These are phyloP conservation scores for Alternaria panax DNA, from an alignment of 2,329 filamentous ascomycete species.

Conservation along the genomic window DNA sequence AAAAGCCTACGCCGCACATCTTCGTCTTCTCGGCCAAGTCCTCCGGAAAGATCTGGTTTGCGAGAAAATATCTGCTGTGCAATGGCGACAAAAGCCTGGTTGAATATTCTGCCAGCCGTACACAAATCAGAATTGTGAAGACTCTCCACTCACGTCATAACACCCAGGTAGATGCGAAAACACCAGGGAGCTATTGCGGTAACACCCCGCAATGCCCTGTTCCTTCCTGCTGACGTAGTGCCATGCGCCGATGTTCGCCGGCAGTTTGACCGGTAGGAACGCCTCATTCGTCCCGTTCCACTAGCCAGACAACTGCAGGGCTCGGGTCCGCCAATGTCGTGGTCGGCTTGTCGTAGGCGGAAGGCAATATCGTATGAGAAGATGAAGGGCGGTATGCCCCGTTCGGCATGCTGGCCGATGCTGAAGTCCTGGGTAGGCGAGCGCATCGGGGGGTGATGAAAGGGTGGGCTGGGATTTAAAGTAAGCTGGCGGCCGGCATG, in stretches of 20 bases:
- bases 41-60: background rate
- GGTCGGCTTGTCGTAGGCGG: constrained; percentile 1
- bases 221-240: constrained; percentile 27
- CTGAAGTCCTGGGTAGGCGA: constrained; percentile 5
- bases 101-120: background rate
- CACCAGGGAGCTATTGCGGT: constrained; percentile 4
- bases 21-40: background rate
- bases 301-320: constrained; percentile 4
- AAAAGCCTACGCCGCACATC: background rate
- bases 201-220: constrained; percentile 27
- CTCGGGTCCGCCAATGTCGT: constrained; percentile 3
- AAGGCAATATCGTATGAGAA: constrained; percentile 5
- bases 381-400: background rate
- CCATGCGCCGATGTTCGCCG: constrained; percentile 34
- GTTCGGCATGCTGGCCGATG: constrained; percentile 14
- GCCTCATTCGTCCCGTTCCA: constrained; percentile 9
- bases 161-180: constrained; percentile 8
- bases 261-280: constrained; percentile 20
- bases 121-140: background rate
- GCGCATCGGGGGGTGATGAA: background rate
- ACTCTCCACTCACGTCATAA: constrained; percentile 2
- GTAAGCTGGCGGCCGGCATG: constrained; percentile 5
- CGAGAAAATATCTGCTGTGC: background rate
- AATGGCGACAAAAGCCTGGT: background rate
- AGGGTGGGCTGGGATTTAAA: constrained; percentile 9